Conservation (phyloP, 768 basidiomycete species). For the Lentinula edodes region DNA sequence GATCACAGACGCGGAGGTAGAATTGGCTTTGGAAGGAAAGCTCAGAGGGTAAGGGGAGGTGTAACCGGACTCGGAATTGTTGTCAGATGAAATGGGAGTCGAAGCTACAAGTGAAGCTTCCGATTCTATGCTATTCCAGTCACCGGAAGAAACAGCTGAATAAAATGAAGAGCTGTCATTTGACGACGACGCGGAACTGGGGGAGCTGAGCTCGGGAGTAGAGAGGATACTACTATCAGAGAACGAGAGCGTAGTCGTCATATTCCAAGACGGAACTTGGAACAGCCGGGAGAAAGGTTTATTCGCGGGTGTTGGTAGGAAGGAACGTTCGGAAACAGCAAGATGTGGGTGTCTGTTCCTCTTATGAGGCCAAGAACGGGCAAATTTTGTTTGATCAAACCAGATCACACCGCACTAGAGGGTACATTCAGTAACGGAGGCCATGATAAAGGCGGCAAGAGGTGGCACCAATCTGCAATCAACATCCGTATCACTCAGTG, state of each 20-base stretch:
- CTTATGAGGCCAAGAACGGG: neutral
- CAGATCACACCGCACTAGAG: neutral
- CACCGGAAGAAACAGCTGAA: neutral
- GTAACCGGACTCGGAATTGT: neutral
- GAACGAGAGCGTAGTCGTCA: neutral
- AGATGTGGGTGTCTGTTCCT: neutral
- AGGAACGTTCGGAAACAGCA: neutral
- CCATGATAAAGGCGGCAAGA: neutral
- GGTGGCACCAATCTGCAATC: neutral
- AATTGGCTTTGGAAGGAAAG: neutral
- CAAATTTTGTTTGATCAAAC: neutral
- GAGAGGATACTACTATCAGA: conserved; percentile 3
- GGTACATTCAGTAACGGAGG: neutral
- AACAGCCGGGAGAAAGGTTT: neutral
- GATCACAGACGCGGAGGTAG: neutral
- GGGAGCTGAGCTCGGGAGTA: conserved; percentile 2
- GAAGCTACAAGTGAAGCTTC: neutral
- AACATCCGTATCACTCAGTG: neutral
- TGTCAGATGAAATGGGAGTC: neutral
- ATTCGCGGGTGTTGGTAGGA: neutral
- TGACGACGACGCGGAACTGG: neutral
- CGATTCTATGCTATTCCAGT: neutral
- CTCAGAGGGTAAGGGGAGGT: neutral
- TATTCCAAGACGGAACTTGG: neutral
- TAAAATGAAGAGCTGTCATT: conserved; percentile 1